phyloP scores from a whole-genome alignment of 106 monocot species.

The Allium fistulosum region DNA sequence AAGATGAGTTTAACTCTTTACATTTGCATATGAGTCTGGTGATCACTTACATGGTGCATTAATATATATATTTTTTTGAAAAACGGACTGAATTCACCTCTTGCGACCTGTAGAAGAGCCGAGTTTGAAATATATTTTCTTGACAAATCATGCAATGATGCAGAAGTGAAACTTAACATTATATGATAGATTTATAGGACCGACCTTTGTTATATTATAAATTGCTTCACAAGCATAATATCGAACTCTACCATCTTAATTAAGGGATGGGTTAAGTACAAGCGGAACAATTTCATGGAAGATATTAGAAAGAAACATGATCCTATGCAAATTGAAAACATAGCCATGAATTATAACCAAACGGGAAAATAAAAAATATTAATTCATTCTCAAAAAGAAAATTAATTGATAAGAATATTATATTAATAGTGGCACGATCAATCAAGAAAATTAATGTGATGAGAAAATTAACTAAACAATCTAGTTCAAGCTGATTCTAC shows the following conservation, averaged over 20 bases:
- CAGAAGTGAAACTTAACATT: not conserved
- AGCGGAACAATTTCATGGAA: constrained; percentile 67
- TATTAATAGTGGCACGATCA: too few relatives aligned
- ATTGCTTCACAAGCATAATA: constrained; percentile 99
- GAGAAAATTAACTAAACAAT: too few relatives aligned
- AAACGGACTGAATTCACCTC: constrained; percentile 91
- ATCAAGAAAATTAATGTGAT: too few relatives aligned
- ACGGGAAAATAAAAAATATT: too few relatives aligned
- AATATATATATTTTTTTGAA: constrained; percentile 88
- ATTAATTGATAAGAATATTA: too few relatives aligned
- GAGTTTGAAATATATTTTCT: too few relatives aligned
- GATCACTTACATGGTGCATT: constrained; percentile 98
- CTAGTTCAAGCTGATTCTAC: too few relatives aligned
- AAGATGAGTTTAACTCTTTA: constrained; percentile 98
- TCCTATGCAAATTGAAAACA: too few relatives aligned
- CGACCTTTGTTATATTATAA: constrained; percentile 98
- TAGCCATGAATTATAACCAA: too few relatives aligned
- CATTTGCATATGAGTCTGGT: constrained; percentile 81
- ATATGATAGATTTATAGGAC: not conserved
- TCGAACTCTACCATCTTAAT: constrained; percentile 96
- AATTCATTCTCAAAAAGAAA: too few relatives aligned
- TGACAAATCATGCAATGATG: too few relatives aligned
- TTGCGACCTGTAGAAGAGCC: constrained; percentile 55
- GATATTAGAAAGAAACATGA: too few relatives aligned
- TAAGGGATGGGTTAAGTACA: constrained; percentile 68